These are phyloP conservation scores for Pontederia paniculata DNA, from an alignment of 176 grass and related monocot species.

Conservation along the genomic window DNA sequence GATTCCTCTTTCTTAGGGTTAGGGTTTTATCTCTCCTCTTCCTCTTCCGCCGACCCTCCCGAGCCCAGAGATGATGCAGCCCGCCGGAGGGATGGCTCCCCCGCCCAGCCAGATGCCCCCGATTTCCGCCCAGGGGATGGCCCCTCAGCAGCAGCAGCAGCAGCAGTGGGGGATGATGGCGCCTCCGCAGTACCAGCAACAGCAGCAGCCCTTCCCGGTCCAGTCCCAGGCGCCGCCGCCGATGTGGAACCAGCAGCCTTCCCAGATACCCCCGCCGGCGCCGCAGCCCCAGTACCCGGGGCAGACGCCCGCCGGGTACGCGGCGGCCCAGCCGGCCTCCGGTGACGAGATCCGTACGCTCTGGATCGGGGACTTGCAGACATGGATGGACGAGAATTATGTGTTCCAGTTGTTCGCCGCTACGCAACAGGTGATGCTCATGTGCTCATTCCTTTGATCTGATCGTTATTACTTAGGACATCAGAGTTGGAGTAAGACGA, in stretches of 20 bases:
- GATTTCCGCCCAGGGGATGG: constrained; percentile 1
- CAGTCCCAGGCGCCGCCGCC: constrained; percentile 1
- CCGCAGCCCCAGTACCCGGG: constrained; percentile 3
- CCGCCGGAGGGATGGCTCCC: constrained; percentile 10
- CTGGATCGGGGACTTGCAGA: constrained; percentile 65
- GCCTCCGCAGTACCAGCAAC: constrained; percentile 12
- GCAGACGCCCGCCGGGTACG: background rate
- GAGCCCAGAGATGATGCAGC: constrained; percentile 20
- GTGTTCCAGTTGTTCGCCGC: constrained; percentile 34
- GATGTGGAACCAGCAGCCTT: constrained; percentile 23
- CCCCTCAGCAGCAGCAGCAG: constrained; percentile 7
- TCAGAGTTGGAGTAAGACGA: no score
- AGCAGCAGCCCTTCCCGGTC: no score
- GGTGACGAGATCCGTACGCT: constrained; percentile 45
- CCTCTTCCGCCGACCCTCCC: no score
- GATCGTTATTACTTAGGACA: no score
- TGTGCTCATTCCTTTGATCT: background rate
- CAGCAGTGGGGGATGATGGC: constrained; percentile 13
- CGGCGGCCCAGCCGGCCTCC: background rate
- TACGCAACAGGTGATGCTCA: constrained; percentile 4
- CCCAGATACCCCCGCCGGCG: constrained; percentile 11
- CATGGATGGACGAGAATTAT: constrained; percentile 75
- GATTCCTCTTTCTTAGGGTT: no score
- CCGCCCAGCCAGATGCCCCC: no score
- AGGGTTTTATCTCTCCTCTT: no score